Percentiles rank a stretch among this genome's conserved stretches.
phyloP scores from a whole-genome alignment of 2,329 filamentous ascomycete genomes.

The Neocatenulostroma microsporum region DNA sequence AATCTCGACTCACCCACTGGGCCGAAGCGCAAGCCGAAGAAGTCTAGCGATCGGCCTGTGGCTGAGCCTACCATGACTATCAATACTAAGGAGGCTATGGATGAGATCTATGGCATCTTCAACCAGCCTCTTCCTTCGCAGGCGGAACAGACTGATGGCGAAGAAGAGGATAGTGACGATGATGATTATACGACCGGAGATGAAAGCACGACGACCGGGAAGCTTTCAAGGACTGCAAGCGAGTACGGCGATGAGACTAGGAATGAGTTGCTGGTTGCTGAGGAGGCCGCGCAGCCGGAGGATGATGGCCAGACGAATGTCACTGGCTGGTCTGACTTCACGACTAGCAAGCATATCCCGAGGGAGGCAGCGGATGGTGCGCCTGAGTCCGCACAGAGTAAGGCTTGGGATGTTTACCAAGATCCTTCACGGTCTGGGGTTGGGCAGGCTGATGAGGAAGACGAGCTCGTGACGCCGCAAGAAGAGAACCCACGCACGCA shows the following conservation, averaged over 20 bases:
- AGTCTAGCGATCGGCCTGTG: constrained; percentile 53
- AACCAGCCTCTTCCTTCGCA: constrained; percentile 66
- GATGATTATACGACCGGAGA: constrained; percentile 78
- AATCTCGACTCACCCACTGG: constrained; percentile 84
- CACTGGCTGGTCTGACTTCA: constrained; percentile 86
- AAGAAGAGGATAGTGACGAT: constrained; percentile 60
- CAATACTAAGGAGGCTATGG: constrained; percentile 87
- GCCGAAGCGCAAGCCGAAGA: constrained; percentile 77
- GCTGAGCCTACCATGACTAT: constrained; percentile 95
- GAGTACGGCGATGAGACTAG: constrained; percentile 58
- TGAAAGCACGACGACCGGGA: constrained; percentile 71
- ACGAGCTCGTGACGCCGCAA: constrained; percentile 41
- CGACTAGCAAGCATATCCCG: constrained; percentile 62
- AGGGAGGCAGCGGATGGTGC: constrained; percentile 33
- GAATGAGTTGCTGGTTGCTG: constrained; percentile 42
- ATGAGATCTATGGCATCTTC: constrained; percentile 96
- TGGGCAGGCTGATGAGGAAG: constrained; percentile 25
- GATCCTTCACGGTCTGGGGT: constrained; percentile 27
- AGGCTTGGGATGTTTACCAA: constrained; percentile 31
- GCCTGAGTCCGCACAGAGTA: constrained; percentile 24
- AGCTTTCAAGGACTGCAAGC: constrained; percentile 55
- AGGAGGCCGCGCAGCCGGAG: constrained; percentile 16
- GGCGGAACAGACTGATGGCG: constrained; percentile 44
- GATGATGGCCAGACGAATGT: constrained; percentile 40
- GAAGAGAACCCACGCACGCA: constrained; percentile 45